Base-by-base conservation (phyloP, 2,329 filamentous ascomycete species). In the Escovopsis weberi region DNA sequence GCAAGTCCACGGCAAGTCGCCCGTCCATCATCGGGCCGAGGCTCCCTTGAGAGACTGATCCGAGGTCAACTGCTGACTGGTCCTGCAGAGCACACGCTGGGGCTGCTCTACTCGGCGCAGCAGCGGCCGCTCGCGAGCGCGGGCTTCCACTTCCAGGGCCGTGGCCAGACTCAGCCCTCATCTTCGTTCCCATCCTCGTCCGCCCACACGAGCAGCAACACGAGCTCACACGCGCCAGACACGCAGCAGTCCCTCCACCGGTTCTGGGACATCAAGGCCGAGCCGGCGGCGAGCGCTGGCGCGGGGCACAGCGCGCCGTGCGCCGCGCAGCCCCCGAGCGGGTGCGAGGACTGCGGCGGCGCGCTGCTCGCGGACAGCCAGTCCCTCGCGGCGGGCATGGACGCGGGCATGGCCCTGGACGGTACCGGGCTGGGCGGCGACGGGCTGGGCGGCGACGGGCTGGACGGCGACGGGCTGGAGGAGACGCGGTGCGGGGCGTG, bases 71-170 rank as follows among this genome's bases (percentile, higher is more conserved):
- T 15, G 15, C 15, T 15, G 15, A 15, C 15, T 15, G 15, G 15
- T 15, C 15, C 15, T 26, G 34, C 52, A 78, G 74, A 70, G 56
- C 73, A 68, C 36, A 80, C 77, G 1, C 58, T 80, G 32, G 62
- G 67, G 35, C 61, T 79, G 38, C 65, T 81, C 0, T 79, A 70
- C 62, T 68, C 70, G 1, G 76, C 73, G 2, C 73, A 75, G 53
- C 65, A 61, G 18, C 53, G 51, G 33, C 48, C 44, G 23, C 50
- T 53, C 30, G 23, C 23, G 23, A 23, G 23, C 23, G 23, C 23
- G 23, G 23, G 23, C 23, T 23, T 23, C 23, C 23, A 23, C 23
- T 23, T 23, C 23, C 4, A 23, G 23, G 23, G 23, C 23, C 23
- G 2, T 23, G 28, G 28, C 28, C 44, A 48, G 3, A 28, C 40